Base-by-base conservation (phyloP, 75 land plant genomes). In the Azolla pinnata region DNA sequence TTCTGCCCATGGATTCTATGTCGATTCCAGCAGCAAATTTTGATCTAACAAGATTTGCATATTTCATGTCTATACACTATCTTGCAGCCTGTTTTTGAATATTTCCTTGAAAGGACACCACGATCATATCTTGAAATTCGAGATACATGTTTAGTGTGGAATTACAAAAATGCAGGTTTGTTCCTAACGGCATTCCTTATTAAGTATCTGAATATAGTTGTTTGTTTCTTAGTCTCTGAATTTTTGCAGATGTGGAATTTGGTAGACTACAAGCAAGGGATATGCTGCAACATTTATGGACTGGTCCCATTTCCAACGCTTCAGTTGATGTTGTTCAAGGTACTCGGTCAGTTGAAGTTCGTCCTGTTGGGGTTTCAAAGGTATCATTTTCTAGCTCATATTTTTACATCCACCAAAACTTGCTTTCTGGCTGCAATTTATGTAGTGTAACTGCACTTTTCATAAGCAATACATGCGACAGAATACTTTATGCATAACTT, bases 311-410 rank as follows among this genome's bases (percentile, higher is more conserved):
- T 49, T 75, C 78, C 32, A 75, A 75, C 66, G 63, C 78, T 28
- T 69, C 76, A 53, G 78, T 75, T 20, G 79, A 76, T 67, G 70
- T 76, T 32, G 79, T 76, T 56, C 79, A 76, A 76, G 79, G 79
- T 20, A 49, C 59, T 34, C 57, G 60, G 46, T 76, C 79, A 29
- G 77, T 76, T 33, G 79, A 76, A 56, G 79, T 76, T 47, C 77
- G 79, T 44, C 77, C 79, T 24, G 63, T 76, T 45, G 79, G 79
- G 31, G 77, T 76, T 42, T 66, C 77, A 31, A 76, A 73, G 78
- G 78, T 75, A 71, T 34, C n/a, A n/a, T n/a, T n/a, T n/a, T n/a
- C n/a, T n/a, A n/a, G n/a, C n/a, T n/a, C n/a, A n/a, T n/a, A n/a
- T n/a, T n/a, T n/a, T n/a, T n/a, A n/a, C n/a, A n/a, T n/a, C n/a